Percentiles rank a stretch among this genome's conserved stretches.
Conservation (phyloP, 805 yeast species). For the Maudiozyma turicensis region DNA sequence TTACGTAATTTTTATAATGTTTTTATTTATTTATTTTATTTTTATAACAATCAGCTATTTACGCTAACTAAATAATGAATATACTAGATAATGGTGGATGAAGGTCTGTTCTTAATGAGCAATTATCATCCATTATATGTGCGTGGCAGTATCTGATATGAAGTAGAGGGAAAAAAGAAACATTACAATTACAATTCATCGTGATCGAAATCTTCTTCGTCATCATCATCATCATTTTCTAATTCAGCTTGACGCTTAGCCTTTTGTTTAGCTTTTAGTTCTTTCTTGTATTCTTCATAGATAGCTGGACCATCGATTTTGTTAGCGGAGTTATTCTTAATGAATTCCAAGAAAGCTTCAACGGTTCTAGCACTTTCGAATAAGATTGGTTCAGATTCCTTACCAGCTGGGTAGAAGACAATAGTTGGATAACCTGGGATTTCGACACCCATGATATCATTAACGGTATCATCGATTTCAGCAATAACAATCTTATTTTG, state of each 20-base stretch:
- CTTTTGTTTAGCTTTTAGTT: constrained; percentile 11
- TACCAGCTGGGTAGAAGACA: constrained; percentile 82
- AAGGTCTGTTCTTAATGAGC: too few relatives aligned
- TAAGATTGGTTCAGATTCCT: constrained; percentile 52
- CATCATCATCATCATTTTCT: constrained; percentile 12
- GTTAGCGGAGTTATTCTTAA: constrained; percentile 56
- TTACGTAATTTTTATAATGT: too few relatives aligned
- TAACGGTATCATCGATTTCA: constrained; percentile 79
- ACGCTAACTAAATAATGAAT: too few relatives aligned
- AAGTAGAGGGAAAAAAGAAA: not conserved
- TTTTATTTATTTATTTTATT: too few relatives aligned
- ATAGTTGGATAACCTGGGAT: constrained; percentile 91
- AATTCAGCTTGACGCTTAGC: constrained; percentile 12
- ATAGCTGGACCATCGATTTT: constrained; percentile 45
- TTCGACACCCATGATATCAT: constrained; percentile 68
- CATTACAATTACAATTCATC: constrained; percentile 25
- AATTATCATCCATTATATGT: too few relatives aligned
- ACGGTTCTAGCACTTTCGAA: constrained; percentile 68
- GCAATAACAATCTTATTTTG: constrained; percentile 60
- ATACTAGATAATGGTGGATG: too few relatives aligned
- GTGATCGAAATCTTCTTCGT: constrained; percentile 25
- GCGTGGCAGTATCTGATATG: not conserved
- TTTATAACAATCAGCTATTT: too few relatives aligned
- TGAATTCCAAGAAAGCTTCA: constrained; percentile 59
- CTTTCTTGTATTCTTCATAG: constrained; percentile 15